phyloP scores from a whole-genome alignment of 768 basidiomycete species.

The Thelephora ganbajun region DNA sequence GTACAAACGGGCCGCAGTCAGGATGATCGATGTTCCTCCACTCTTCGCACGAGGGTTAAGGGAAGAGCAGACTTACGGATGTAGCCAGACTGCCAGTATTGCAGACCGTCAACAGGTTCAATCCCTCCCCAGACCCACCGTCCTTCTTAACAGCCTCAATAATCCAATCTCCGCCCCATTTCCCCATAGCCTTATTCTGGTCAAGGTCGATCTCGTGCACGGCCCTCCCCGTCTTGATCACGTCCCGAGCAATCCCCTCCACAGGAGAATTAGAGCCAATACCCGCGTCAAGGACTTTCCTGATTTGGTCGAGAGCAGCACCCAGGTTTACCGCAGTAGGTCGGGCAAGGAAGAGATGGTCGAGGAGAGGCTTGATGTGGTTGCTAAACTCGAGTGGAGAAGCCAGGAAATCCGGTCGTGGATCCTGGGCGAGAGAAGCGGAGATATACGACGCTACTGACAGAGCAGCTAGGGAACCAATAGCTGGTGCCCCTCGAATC shows the following conservation, averaged over 20 bases:
- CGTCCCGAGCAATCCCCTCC: conserved; percentile 30
- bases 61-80: conserved; percentile 39
- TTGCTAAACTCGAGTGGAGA: conserved; percentile 36
- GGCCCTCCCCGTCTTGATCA: conserved; percentile 56
- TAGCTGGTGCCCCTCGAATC: conserved; percentile 91
- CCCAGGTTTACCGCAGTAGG: conserved; percentile 95
- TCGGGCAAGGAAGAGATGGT: conserved; percentile 73
- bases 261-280: conserved; percentile 27
- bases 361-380: conserved; percentile 45
- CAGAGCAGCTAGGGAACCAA: conserved; percentile 82
- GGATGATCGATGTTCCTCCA: no score
- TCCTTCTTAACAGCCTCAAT: conserved; percentile 30
- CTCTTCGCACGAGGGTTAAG: neutral
- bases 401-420: conserved; percentile 39
- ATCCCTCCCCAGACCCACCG: conserved; percentile 27
- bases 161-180: conserved; percentile 80
- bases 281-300: conserved; percentile 27
- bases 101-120: conserved; percentile 88
- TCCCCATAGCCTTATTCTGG: conserved; percentile 76
- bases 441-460: conserved; percentile 56
- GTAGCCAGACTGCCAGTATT: conserved; percentile 97
- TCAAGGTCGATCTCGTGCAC: conserved; percentile 84
- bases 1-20: neutral
- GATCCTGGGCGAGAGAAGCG: conserved; percentile 30
- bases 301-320: conserved; percentile 66